Evolutionary conservation across 768 basidiomycete species (phyloP), one percentile per base, ranked within the genome.

Genomic region (Candolleomyces efflorescens): DNA sequence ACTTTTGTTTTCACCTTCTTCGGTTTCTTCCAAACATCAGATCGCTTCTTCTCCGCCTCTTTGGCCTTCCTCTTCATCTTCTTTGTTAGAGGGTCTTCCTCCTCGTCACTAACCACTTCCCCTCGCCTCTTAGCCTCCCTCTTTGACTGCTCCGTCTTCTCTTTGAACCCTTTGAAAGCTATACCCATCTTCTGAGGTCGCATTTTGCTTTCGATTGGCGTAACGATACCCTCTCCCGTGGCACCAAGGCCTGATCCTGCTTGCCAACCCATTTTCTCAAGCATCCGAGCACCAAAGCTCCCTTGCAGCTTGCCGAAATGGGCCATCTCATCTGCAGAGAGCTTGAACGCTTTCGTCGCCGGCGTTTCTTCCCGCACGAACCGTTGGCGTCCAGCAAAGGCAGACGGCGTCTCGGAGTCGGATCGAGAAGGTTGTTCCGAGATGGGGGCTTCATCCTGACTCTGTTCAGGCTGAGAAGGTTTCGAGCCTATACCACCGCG

Each of bases 221-320:
- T 84, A n/a, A 92, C 83, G 51, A 95, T 95, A 64, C 94, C 94
- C 63, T 88, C 85, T 1, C 88, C 87, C 1, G 74, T 72, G 1
- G 79, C 70, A 60, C 94, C 94, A 9, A 96, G 79, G 63, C 94
- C 94, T 3, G 79, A 78, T 3, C 87, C 96, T 0, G 87, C 75
- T 67, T 86, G 78, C 96, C 97, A 99, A 7, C 97, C 97, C 89
- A 95, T 94, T 76, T 95, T 98, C 27, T 83, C 83, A 22, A 99
- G 82, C 83, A 98, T 85, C 56, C 87, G 87, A 18, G 95, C 90
- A 63, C 94, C 96, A 60, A 93, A 87, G 0, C 89, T 79, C 15
- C 84, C 81, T 43, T 82, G 77, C 12, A 98, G 78, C 64, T 89
- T 91, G 61, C 74, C 78, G 70, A 99, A 96, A 68, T 98, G 95